Evolutionary conservation across 306 rosid genomes (phyloP).

Genomic region (Cicer arietinum): DNA sequence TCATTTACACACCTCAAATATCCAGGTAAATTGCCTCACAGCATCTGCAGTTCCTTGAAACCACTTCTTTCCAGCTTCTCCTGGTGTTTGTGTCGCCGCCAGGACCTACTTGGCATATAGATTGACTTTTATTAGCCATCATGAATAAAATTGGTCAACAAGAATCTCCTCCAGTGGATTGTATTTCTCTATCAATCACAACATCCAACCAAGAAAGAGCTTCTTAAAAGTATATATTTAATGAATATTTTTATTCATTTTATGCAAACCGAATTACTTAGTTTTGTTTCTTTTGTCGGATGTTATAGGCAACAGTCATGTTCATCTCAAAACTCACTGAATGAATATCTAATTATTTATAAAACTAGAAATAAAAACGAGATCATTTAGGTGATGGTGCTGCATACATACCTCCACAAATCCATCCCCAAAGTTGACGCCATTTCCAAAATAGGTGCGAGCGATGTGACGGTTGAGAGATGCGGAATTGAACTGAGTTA

Average conservation of each 20-base stretch:
- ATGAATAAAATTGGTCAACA: constrained; percentile 30
- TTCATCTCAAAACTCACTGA: background rate
- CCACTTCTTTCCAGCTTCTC: constrained; percentile 91
- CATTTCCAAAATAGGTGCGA: constrained; percentile 85
- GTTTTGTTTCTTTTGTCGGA: background rate
- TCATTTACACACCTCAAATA: constrained; percentile 74
- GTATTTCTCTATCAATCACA: constrained; percentile 35
- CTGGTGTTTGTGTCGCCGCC: constrained; percentile 97
- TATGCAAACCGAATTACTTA: background rate
- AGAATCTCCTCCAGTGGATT: constrained; percentile 29
- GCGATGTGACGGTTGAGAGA: constrained; percentile 94
- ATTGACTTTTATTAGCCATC: constrained; percentile 14
- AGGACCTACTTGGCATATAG: constrained; percentile 71
- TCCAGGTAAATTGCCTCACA: constrained; percentile 94
- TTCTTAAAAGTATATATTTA: background rate
- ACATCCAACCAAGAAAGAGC: constrained; percentile 12
- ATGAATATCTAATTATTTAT: background rate
- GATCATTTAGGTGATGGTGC: constrained; percentile 20
- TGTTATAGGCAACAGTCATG: constrained; percentile 18
- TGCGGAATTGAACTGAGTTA: constrained; percentile 91
- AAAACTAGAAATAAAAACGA: background rate
- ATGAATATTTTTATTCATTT: background rate
- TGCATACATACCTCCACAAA: constrained; percentile 76
- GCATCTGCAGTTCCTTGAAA: constrained; percentile 99
- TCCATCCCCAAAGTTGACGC: constrained; percentile 91